These are phyloP conservation scores for Apiospora hydei DNA, from an alignment of 2,329 filamentous ascomycete species.

Conservation along the genomic window DNA sequence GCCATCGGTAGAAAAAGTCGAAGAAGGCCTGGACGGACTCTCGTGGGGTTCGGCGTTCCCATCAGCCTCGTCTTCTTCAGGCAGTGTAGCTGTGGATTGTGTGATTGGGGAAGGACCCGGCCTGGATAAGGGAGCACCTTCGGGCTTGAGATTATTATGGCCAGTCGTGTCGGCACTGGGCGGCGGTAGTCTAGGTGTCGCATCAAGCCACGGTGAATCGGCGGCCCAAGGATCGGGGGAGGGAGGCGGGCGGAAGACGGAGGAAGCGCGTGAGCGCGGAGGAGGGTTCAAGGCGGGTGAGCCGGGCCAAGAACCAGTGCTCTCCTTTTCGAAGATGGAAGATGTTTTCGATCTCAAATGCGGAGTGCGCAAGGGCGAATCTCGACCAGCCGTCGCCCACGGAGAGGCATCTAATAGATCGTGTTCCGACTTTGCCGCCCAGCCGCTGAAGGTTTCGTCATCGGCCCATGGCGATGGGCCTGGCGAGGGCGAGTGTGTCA, in stretches of 20 bases:
- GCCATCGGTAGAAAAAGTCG: constrained; percentile 37
- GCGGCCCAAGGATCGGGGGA: constrained; percentile 53
- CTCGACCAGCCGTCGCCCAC: constrained; percentile 43
- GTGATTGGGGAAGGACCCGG: neutral
- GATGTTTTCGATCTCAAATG: constrained; percentile 40
- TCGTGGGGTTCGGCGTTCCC: constrained; percentile 28
- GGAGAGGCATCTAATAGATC: constrained; percentile 34
- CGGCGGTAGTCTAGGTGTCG: constrained; percentile 21
- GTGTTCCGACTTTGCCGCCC: constrained; percentile 43
- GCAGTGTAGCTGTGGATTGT: neutral
- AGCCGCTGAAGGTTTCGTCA: constrained; percentile 48
- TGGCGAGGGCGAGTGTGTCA: constrained; percentile 39
- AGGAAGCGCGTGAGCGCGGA: constrained; percentile 41
- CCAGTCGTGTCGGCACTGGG: constrained; percentile 24
- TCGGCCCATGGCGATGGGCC: constrained; percentile 52
- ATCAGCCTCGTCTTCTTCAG: neutral
- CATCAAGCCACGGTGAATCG: constrained; percentile 41
- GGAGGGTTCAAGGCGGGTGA: constrained; percentile 44
- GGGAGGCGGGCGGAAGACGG: constrained; percentile 42
- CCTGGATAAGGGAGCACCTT: neutral
- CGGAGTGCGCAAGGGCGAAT: constrained; percentile 38
- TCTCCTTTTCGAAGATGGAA: constrained; percentile 44
- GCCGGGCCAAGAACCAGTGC: constrained; percentile 49
- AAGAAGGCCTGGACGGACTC: constrained; percentile 38
- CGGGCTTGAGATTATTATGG: constrained; percentile 17